phyloP scores from a whole-genome alignment of 345 rosid species.

The Cardamine resedifolia region DNA sequence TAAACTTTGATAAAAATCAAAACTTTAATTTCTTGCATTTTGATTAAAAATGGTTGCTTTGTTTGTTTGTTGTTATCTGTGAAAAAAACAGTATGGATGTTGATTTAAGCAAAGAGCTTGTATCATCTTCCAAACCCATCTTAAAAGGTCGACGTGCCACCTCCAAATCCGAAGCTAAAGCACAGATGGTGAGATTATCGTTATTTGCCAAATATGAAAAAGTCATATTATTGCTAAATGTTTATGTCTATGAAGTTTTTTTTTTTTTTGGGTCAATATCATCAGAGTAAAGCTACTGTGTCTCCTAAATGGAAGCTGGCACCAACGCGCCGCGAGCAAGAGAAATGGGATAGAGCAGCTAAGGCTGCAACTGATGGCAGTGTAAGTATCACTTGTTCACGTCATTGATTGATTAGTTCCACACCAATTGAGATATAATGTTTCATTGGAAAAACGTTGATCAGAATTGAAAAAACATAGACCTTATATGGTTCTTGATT shows the following conservation, averaged over 20 bases:
- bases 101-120: slow-evolving; percentile 83
- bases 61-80: slow-evolving; percentile 4
- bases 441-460: not conserved
- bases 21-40: slow-evolving; percentile 5
- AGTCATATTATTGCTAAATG: slow-evolving; percentile 8
- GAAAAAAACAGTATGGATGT: slow-evolving; percentile 59
- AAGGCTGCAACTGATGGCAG: slow-evolving; percentile 87
- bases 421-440: not conserved
- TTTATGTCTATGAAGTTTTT: slow-evolving; percentile 23
- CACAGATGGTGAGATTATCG: slow-evolving; percentile 16
- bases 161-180: slow-evolving; percentile 46
- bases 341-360: slow-evolving; percentile 91
- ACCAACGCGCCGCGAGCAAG: slow-evolving; percentile 87
- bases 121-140: slow-evolving; percentile 44
- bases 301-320: slow-evolving; percentile 60
- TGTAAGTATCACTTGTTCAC: slow-evolving; percentile 45
- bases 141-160: slow-evolving; percentile 16
- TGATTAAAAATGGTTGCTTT: not conserved
- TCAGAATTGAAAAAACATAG: not conserved
- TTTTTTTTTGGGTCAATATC: not conserved
- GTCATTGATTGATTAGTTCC: not conserved
- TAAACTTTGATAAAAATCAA: slow-evolving; percentile 2
- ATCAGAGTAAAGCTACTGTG: slow-evolving; percentile 38
- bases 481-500: slow-evolving; percentile 25
- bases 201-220: not conserved